Evolutionary conservation across 176 grass and related monocot genomes (phyloP).

Genomic region (Oryza longistaminata): DNA sequence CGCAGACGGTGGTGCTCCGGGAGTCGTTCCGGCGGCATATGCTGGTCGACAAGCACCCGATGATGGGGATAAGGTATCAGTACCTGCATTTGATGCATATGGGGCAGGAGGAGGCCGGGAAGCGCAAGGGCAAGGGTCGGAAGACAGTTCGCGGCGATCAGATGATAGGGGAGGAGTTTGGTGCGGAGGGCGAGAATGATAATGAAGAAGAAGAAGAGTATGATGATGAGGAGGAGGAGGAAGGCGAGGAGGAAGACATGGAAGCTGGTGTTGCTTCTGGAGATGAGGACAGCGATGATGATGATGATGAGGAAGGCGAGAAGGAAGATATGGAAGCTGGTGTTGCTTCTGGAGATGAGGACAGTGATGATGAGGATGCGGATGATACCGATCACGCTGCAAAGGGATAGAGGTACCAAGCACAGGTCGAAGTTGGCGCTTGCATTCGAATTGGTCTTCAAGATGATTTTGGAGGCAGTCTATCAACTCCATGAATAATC

Average conservation of each 20-base stretch:
- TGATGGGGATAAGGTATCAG: constrained; percentile 87
- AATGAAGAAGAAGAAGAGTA: constrained; percentile 38
- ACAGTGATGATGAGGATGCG: constrained; percentile 58
- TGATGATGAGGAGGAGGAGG: constrained; percentile 42
- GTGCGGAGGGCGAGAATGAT: constrained; percentile 33
- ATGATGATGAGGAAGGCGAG: constrained; percentile 47
- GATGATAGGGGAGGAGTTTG: constrained; percentile 25
- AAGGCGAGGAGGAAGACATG: constrained; percentile 36
- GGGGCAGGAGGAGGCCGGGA: constrained; percentile 51
- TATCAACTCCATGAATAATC: background rate
- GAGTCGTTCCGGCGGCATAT: constrained; percentile 74
- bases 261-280: constrained; percentile 42
- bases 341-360: constrained; percentile 45
- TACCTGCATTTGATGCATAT: constrained; percentile 95
- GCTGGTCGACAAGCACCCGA: constrained; percentile 76
- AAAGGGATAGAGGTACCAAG: constrained; percentile 13
- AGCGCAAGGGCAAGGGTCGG: constrained; percentile 41
- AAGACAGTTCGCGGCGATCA: constrained; percentile 21
- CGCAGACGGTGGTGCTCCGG: constrained; percentile 79
- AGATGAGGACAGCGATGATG: constrained; percentile 45
- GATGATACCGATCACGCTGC: constrained; percentile 5
- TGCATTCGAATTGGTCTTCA: background rate
- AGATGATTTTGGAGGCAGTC: background rate
- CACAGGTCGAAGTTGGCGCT: background rate
- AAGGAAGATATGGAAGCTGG: constrained; percentile 24